Base-by-base conservation (phyloP, 192 early-diverging fungal species). In the Jimgerdemannia lactiflua region DNA sequence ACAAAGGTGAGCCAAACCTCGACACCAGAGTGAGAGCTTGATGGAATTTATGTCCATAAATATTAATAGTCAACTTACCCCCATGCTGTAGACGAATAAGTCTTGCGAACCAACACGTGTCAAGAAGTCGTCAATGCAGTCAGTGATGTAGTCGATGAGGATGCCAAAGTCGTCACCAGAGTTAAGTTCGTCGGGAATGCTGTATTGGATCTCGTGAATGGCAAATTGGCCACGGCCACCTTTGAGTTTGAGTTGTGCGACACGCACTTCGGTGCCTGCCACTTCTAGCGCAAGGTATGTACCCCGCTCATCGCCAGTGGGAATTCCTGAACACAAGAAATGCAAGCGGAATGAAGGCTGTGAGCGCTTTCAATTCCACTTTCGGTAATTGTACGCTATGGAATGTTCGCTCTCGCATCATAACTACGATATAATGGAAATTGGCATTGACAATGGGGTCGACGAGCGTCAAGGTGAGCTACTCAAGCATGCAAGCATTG, bases 201-300 rank as follows among this genome's bases (percentile, higher is more conserved):
- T 87, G 77, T 91, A 93, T 77, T 93, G 90, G 78, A 93, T 88
- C 78, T 97, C 95, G 70, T 90, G 88, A 78, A 95, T 88, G n/a
- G 87, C 86, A 64, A 92, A 85, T 39, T 87, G 79, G 20, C 81
- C 87, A 68, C 93, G 90, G 59, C 90, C 85, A 43, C 95, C 95
- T 73, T 89, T 89, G 64, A 99, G 86, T 41, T 85, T 89, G 11
- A 98, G 91, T 79, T 93, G 87, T 84, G 95, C 97, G 3, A 97
- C 95, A 49, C 79, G 79, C n/a, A 99, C 87, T 80, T 99, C 96
- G 75, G 94, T 94, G 20, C 96, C 96, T 49, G 95, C 96, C 39
- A 99, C 86, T 79, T 99, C 97, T 43, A 99, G 80, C 39, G 97
- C 95, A 42, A 99, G 86, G 79, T 88, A 95, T 4, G 90, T 89